Conservation (phyloP, 495 filamentous ascomycete genomes). For the Neurospora sp. region DNA sequence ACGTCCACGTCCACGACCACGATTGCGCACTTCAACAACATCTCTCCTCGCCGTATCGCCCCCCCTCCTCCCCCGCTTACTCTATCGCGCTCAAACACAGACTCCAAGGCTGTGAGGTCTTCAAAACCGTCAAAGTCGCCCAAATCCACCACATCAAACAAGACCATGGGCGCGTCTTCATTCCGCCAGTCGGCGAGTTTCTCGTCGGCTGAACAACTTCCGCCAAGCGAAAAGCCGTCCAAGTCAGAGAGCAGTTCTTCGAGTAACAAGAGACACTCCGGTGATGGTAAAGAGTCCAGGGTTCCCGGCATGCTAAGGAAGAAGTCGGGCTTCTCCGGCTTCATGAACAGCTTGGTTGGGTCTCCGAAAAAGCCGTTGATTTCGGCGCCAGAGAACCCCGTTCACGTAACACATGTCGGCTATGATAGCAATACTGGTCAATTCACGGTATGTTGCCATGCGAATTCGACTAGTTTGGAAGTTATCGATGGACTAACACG, state of each 20-base stretch:
- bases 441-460: constrained; percentile 68
- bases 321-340: constrained; percentile 89
- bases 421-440: constrained; percentile 95
- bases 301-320: constrained; percentile 56
- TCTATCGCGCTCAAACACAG: constrained; percentile 48
- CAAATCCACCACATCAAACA: background rate
- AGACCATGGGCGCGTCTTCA: constrained; percentile 23
- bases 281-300: constrained; percentile 59
- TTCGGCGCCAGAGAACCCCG: constrained; percentile 90
- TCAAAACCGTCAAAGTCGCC: constrained; percentile 6
- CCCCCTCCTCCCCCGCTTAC: constrained; percentile 42
- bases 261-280: constrained; percentile 71
- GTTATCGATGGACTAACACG: constrained; percentile 20
- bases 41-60: constrained; percentile 25
- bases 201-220: constrained; percentile 44
- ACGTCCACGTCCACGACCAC: constrained; percentile 2
- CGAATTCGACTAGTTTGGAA: background rate
- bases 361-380: constrained; percentile 86
- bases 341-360: constrained; percentile 86
- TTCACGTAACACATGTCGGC: constrained; percentile 95
- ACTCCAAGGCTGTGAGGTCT: constrained; percentile 40
- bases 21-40: constrained; percentile 8
- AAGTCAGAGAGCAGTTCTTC: constrained; percentile 49
- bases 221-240: constrained; percentile 39
- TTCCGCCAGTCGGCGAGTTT: constrained; percentile 78